phyloP scores from a whole-genome alignment of 257 asterid species.

The Euphrasia confusa region DNA sequence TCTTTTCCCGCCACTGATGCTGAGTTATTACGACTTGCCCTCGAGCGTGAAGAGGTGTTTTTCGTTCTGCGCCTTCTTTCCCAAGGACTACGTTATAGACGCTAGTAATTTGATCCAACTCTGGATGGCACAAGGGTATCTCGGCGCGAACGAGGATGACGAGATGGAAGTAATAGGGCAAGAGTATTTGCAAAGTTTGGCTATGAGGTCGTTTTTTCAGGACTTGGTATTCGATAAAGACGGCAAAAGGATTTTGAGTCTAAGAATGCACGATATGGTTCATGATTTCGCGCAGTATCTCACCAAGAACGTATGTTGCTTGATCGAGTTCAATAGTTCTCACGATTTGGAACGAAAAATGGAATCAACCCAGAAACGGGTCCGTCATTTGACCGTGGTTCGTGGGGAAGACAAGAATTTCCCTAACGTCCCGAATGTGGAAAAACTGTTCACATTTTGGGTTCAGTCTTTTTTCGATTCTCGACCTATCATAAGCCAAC shows the following conservation, averaged over 20 bases:
- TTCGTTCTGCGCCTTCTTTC: constrained; percentile 44
- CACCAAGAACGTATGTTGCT: constrained; percentile 40
- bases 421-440: constrained; percentile 37
- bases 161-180: constrained; percentile 39
- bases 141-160: constrained; percentile 22
- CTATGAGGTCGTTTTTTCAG: constrained; percentile 44
- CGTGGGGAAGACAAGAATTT: constrained; percentile 46
- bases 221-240: constrained; percentile 28
- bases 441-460: constrained; percentile 52
- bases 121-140: constrained; percentile 60
- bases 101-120: constrained; percentile 38
- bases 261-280: constrained; percentile 52
- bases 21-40: constrained; percentile 46
- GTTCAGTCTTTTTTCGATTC: constrained; percentile 60
- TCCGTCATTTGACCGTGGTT: constrained; percentile 51
- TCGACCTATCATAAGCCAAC: constrained; percentile 45
- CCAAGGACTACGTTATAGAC: constrained; percentile 39
- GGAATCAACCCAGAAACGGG: constrained; percentile 26
- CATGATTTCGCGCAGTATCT: constrained; percentile 48
- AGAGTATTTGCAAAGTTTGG: constrained; percentile 33
- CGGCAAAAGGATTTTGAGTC: constrained; percentile 29
- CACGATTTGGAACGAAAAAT: constrained; percentile 26
- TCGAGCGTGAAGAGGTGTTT: constrained; percentile 39
- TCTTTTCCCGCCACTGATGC: constrained; percentile 41
- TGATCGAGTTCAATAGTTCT: constrained; percentile 31